A percentile compares a stretch with the other conserved stretches of the same genome.
phyloP scores from a whole-genome alignment of 2,329 filamentous ascomycete genomes.

The Fusarium agapanthi region DNA sequence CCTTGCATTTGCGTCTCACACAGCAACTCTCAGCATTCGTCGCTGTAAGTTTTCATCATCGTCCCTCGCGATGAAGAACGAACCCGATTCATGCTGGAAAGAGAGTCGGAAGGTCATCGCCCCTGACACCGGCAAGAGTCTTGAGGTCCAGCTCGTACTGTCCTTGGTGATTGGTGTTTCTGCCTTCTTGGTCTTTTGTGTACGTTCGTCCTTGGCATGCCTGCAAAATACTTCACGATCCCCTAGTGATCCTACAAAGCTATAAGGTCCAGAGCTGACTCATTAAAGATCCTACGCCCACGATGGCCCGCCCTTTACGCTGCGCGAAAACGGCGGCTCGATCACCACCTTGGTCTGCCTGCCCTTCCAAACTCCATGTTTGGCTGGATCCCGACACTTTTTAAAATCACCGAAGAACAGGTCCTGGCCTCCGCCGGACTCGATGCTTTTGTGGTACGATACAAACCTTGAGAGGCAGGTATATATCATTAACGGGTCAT shows the following conservation, averaged over 20 bases:
- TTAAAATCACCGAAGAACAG: slow-evolving; percentile 86
- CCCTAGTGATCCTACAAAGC: not conserved
- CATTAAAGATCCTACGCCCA: slow-evolving; percentile 76
- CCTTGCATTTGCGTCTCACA: slow-evolving; percentile 31
- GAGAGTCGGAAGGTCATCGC: slow-evolving; percentile 26
- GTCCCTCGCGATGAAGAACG: slow-evolving; percentile 6
- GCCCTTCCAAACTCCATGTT: slow-evolving; percentile 84
- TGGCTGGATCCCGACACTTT: slow-evolving; percentile 91
- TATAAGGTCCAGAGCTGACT: not conserved
- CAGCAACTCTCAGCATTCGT: slow-evolving; percentile 10
- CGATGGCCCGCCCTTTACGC: slow-evolving; percentile 93
- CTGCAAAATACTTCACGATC: not conserved
- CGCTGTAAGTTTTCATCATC: slow-evolving; percentile 3
- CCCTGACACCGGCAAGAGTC: slow-evolving; percentile 52
- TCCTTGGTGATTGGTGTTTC: slow-evolving; percentile 74
- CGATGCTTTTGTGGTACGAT: slow-evolving; percentile 86
- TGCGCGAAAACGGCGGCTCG: slow-evolving; percentile 80
- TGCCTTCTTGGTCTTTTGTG: slow-evolving; percentile 81
- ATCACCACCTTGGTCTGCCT: slow-evolving; percentile 70
- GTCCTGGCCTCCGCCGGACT: slow-evolving; percentile 89
- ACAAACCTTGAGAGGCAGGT: not conserved
- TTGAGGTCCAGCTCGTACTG: slow-evolving; percentile 74
- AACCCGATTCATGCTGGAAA: not conserved
- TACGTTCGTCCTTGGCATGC: slow-evolving; percentile 51
- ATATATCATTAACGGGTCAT: slow-evolving; percentile 19